Conservation (phyloP, 805 yeast species). For the Yarrowia deformans region DNA sequence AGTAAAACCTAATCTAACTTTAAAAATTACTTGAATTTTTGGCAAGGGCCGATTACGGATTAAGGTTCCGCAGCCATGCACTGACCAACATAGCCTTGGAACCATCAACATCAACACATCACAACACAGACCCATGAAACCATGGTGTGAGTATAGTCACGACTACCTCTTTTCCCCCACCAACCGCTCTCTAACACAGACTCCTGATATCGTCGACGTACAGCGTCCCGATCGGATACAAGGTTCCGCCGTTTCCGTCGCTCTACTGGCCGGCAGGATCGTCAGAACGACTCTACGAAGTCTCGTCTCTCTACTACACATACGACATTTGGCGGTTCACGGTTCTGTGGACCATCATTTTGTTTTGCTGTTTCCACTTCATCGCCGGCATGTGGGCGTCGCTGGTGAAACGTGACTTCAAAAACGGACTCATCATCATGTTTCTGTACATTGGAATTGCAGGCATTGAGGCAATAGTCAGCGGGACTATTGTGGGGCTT, state of each 20-base stretch:
- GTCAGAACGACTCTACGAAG: slow-evolving; percentile 49
- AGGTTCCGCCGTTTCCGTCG: slow-evolving; percentile 81
- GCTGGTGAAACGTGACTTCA: slow-evolving; percentile 56
- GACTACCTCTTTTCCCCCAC: not conserved
- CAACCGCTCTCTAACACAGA: slow-evolving; percentile 13
- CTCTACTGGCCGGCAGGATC: slow-evolving; percentile 70
- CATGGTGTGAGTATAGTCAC: slow-evolving; percentile 15
- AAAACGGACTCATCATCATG: slow-evolving; percentile 53
- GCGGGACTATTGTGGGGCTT: slow-evolving; percentile 81
- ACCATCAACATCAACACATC: not conserved
- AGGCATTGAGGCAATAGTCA: slow-evolving; percentile 66
- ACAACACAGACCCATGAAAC: slow-evolving; percentile 26
- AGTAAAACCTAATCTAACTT: too few species aligned
- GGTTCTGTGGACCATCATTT: slow-evolving; percentile 77
- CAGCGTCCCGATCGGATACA: slow-evolving; percentile 78
- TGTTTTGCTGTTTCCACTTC: slow-evolving; percentile 67
- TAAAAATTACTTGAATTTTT: too few species aligned
- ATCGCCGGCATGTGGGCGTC: slow-evolving; percentile 71
- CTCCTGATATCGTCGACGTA: slow-evolving; percentile 27
- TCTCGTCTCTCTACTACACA: slow-evolving; percentile 70
- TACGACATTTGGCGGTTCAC: slow-evolving; percentile 85
- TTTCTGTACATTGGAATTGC: slow-evolving; percentile 62
- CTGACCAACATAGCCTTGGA: not conserved
- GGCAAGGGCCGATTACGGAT: too few species aligned
- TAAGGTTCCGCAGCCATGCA: slow-evolving; percentile 1